Conservation (phyloP, 2,329 filamentous ascomycete genomes). For the Colletotrichum siamense region DNA sequence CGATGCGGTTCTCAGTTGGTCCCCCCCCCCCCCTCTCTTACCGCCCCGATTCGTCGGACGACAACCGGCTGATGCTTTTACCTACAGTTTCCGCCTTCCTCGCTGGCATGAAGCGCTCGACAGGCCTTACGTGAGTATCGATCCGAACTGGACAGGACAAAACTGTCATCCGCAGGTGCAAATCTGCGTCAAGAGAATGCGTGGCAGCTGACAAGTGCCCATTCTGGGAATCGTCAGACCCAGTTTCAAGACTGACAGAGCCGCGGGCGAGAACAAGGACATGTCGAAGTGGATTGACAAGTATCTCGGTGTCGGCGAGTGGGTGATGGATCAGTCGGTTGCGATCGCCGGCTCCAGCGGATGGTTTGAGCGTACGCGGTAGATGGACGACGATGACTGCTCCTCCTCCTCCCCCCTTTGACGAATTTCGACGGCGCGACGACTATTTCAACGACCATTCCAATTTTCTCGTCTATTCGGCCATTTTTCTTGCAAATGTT, state of each 20-base stretch:
- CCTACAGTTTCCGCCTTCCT: conserved; percentile 87
- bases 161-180: neutral
- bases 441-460: neutral
- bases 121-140: conserved; percentile 93
- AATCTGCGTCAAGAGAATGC: neutral
- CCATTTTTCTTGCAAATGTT: neutral
- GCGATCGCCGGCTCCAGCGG: conserved; percentile 86
- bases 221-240: conserved; percentile 54
- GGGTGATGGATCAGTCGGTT: conserved; percentile 97
- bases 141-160: neutral
- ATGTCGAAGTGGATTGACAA: conserved; percentile 88
- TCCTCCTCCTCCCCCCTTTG: neutral
- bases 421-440: neutral
- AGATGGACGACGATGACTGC: conserved; percentile 23
- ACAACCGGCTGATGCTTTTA: neutral
- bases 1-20: conserved; percentile 89
- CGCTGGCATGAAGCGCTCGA: conserved; percentile 96
- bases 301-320: conserved; percentile 94
- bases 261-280: conserved; percentile 81
- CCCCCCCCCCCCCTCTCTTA: neutral
- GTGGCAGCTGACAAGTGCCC: conserved; percentile 49
- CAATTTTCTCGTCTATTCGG: neutral
- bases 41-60: neutral
- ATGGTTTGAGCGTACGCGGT: conserved; percentile 92
- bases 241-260: conserved; percentile 87